Evolutionary conservation across 2,329 filamentous ascomycete species (phyloP).

Genomic region (Stagonosporopsis rhizophila): DNA sequence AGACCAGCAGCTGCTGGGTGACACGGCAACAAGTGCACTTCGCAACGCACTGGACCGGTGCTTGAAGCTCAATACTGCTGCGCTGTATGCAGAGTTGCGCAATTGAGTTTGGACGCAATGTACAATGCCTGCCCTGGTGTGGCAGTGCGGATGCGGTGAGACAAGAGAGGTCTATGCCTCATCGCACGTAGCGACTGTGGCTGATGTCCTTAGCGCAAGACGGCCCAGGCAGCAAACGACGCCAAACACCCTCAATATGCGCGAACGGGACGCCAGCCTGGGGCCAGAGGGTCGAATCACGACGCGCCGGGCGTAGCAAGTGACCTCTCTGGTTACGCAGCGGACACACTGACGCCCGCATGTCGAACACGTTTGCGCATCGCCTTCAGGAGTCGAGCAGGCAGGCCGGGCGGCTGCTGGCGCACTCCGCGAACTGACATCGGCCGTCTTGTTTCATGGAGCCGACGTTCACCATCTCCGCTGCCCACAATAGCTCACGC

Average conservation of each 20-base stretch:
- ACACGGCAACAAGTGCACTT: slow-evolving; percentile 7
- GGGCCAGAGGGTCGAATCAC: slow-evolving; percentile 30
- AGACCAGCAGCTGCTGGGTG: not conserved
- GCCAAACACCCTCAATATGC: slow-evolving; percentile 19
- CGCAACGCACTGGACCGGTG: not conserved
- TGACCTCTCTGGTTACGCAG: slow-evolving; percentile 24
- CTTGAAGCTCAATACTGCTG: slow-evolving; percentile 6
- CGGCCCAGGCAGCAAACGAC: slow-evolving; percentile 26
- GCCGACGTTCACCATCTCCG: slow-evolving; percentile 13
- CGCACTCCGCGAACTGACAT: slow-evolving; percentile 20
- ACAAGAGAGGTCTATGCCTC: slow-evolving; percentile 15
- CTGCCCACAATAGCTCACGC: slow-evolving; percentile 27
- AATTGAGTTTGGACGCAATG: slow-evolving; percentile 4
- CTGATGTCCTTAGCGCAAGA: slow-evolving; percentile 20
- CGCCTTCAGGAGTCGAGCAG: slow-evolving; percentile 29
- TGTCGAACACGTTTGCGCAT: slow-evolving; percentile 26
- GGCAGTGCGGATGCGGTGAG: slow-evolving; percentile 41
- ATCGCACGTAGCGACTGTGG: slow-evolving; percentile 21
- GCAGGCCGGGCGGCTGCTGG: slow-evolving; percentile 35
- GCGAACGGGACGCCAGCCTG: slow-evolving; percentile 27
- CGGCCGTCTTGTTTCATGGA: slow-evolving; percentile 16
- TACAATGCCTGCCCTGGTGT: slow-evolving; percentile 26
- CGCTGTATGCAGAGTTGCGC: slow-evolving; percentile 4
- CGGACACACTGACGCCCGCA: slow-evolving; percentile 5
- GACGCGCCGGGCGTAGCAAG: slow-evolving; percentile 9